These are phyloP conservation scores for Magnaporthiopsis poae DNA, from an alignment of 2,329 filamentous ascomycete species.

Conservation along the genomic window DNA sequence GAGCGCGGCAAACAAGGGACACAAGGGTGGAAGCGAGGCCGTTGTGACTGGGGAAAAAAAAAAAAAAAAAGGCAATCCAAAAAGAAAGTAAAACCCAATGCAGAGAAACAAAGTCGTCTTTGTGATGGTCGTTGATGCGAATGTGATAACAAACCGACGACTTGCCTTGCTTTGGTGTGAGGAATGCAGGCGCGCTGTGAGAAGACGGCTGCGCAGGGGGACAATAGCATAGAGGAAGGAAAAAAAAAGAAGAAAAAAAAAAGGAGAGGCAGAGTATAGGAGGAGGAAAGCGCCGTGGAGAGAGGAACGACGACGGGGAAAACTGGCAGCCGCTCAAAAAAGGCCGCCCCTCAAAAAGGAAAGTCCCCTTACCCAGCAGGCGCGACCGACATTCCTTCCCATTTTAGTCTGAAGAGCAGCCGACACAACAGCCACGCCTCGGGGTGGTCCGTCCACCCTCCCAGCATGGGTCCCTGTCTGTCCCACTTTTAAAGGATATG, in stretches of 20 bases:
- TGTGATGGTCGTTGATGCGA: background rate
- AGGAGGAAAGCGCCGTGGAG: slow-evolving; percentile 3
- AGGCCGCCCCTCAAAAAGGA: background rate
- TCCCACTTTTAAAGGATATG: slow-evolving; percentile 1
- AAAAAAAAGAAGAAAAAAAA: background rate
- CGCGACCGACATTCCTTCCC: slow-evolving; percentile 7
- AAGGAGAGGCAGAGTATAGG: slow-evolving; percentile 3
- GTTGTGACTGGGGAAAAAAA: background rate
- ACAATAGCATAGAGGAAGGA: background rate
- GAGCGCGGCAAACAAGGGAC: slow-evolving; percentile 6
- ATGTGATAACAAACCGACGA: background rate
- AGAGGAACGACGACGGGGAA: slow-evolving; percentile 4
- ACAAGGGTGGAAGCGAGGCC: slow-evolving; percentile 11
- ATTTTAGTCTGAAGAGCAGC: slow-evolving; percentile 6
- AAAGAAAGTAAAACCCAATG: background rate
- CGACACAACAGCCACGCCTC: background rate
- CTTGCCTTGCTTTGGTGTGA: background rate
- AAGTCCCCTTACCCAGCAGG: slow-evolving; percentile 18
- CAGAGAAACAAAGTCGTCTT: background rate
- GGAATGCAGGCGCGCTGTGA: slow-evolving; percentile 2
- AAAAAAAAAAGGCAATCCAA: slow-evolving; percentile 3
- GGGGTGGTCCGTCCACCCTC: background rate
- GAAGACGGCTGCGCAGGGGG: background rate
- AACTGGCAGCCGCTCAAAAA: slow-evolving; percentile 2
- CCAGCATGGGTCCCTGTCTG: background rate